Evolutionary conservation across 2,329 filamentous ascomycete genomes (phyloP).

Genomic region (Fusarium anthophilum): DNA sequence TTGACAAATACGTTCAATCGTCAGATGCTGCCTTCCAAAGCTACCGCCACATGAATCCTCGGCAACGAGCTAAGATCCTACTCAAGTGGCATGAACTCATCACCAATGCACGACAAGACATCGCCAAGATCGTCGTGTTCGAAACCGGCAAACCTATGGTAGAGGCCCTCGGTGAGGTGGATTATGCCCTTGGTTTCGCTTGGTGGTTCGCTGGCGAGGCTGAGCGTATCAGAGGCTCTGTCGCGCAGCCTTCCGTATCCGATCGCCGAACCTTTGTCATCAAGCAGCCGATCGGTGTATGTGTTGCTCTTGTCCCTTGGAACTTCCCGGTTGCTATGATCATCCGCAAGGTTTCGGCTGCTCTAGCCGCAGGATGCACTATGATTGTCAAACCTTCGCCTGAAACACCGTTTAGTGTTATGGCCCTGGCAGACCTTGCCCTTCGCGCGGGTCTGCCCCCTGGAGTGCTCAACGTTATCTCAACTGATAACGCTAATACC

Average conservation of each 20-base stretch:
- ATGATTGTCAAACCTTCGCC: conserved; percentile 79
- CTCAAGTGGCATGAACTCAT: conserved; percentile 51
- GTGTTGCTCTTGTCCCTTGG: conserved; percentile 54
- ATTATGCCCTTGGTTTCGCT: conserved; percentile 63
- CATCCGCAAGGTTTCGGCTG: conserved; percentile 58
- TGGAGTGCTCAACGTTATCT: conserved; percentile 67
- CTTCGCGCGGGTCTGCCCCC: conserved; percentile 77
- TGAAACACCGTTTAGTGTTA: conserved; percentile 77
- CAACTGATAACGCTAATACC: conserved; percentile 52
- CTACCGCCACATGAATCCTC: conserved; percentile 51
- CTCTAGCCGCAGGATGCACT: conserved; percentile 77
- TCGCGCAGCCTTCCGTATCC: conserved; percentile 57
- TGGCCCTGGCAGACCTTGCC: conserved; percentile 74
- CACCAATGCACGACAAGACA: conserved; percentile 47
- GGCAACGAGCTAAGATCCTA: conserved; percentile 46
- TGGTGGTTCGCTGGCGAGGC: conserved; percentile 67
- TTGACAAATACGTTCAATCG: conserved; percentile 33
- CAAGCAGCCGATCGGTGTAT: conserved; percentile 59
- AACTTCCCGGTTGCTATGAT: conserved; percentile 69
- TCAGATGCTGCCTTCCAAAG: conserved; percentile 49
- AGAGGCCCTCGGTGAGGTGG: conserved; percentile 65
- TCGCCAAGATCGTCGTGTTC: conserved; percentile 51
- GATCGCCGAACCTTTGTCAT: conserved; percentile 72
- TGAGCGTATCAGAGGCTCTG: conserved; percentile 58
- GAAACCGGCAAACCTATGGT: conserved; percentile 67